These are phyloP conservation scores for Cryomyces minteri DNA, from an alignment of 495 filamentous ascomycete species.

Conservation along the genomic window DNA sequence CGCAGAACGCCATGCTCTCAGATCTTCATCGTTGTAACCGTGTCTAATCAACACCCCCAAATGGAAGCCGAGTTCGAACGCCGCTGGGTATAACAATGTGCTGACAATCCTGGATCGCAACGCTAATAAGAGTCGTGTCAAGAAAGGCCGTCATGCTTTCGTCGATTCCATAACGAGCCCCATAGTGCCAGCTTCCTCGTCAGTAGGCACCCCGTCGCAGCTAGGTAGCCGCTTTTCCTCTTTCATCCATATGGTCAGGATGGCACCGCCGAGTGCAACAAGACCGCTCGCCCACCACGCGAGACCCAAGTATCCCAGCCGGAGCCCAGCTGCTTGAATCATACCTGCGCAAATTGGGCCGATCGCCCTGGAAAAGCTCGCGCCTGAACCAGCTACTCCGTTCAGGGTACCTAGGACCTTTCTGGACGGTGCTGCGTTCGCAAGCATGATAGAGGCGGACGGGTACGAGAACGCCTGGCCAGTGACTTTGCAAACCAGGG, in stretches of 20 bases:
- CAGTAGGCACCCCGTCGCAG: too few species aligned
- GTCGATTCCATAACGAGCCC: too few species aligned
- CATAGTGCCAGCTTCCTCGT: too few species aligned
- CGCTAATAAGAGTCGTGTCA: too few species aligned
- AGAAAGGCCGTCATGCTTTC: too few species aligned
- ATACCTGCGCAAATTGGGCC: slow-evolving; percentile 78
- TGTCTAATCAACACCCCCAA: too few species aligned
- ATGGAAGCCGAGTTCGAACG: too few species aligned
- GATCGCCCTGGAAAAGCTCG: slow-evolving; percentile 69
- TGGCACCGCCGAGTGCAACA: slow-evolving; percentile 56
- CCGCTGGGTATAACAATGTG: too few species aligned
- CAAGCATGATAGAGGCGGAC: slow-evolving; percentile 64
- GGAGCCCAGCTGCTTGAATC: slow-evolving; percentile 63
- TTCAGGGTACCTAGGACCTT: slow-evolving; percentile 80
- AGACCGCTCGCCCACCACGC: slow-evolving; percentile 81
- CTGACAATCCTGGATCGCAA: too few species aligned
- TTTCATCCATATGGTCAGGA: slow-evolving; percentile 26
- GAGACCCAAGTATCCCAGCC: slow-evolving; percentile 63
- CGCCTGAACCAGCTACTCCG: slow-evolving; percentile 77
- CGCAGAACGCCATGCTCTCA: too few species aligned
- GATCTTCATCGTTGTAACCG: too few species aligned
- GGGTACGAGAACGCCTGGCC: slow-evolving; percentile 75
- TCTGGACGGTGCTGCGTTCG: slow-evolving; percentile 63
- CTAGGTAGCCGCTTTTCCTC: slow-evolving; percentile 1
- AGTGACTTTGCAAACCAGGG: slow-evolving; percentile 78